Percentiles rank a stretch among this genome's conserved stretches.
Conservation (phyloP, 2,329 filamentous ascomycete genomes). For the Phialophora expanda region DNA sequence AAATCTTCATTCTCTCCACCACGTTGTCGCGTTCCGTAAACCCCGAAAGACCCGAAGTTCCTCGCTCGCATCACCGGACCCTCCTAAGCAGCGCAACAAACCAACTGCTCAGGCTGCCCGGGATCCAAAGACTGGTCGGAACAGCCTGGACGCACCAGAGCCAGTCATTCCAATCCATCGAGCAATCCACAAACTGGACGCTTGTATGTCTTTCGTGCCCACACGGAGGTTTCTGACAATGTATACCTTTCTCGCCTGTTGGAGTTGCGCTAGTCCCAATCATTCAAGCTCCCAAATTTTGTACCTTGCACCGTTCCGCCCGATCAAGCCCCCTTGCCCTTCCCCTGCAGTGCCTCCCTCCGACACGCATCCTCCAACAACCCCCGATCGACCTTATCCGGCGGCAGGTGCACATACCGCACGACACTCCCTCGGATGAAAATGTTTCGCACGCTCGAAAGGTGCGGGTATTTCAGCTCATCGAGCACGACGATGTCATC, state of each 20-base stretch:
- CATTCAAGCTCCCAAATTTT: not conserved
- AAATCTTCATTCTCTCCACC: not conserved
- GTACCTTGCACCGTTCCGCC: not conserved
- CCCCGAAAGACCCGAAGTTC: not conserved
- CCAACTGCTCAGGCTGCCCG: not conserved
- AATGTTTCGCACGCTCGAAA: constrained; percentile 90
- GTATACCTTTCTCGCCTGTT: not conserved
- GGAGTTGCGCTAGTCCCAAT: not conserved
- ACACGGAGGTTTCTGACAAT: not conserved
- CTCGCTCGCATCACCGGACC: too few relatives aligned
- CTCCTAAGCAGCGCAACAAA: not conserved
- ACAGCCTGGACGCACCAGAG: not conserved
- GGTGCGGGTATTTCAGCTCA: constrained; percentile 90
- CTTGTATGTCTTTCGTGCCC: not conserved
- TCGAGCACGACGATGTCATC: constrained; percentile 94
- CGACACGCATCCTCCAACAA: constrained; percentile 89
- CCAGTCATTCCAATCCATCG: not conserved
- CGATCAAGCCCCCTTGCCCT: constrained; percentile 26
- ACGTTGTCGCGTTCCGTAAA: not conserved
- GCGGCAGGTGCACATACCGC: constrained; percentile 86
- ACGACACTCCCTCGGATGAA: constrained; percentile 94
- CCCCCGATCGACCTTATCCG: constrained; percentile 79
- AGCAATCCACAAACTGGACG: not conserved
- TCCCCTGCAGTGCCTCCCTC: constrained; percentile 64
- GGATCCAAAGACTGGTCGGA: not conserved